Conservation (phyloP, 164 flowering plant genomes). For the Umbilicus rupestris region DNA sequence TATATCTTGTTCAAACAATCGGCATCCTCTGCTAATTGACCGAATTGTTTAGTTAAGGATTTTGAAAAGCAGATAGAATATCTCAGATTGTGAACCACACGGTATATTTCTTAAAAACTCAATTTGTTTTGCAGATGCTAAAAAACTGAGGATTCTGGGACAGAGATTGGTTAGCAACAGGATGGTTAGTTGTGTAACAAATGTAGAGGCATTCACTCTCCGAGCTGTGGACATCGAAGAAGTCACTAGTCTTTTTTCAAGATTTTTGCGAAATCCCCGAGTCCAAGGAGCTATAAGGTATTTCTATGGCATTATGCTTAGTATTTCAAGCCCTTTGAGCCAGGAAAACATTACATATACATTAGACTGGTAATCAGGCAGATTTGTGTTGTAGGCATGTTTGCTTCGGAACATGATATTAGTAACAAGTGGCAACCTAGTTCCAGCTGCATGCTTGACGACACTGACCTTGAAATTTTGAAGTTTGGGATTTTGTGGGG, state of each 20-base stretch:
- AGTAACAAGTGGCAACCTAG: too few species aligned
- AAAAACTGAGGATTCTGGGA: conserved; percentile 28
- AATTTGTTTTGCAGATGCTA: conserved; percentile 29
- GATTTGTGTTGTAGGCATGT: too few species aligned
- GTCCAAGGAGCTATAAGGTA: conserved; percentile 54
- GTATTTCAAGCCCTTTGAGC: too few species aligned
- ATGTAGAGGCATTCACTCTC: conserved; percentile 78
- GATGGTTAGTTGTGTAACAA: conserved; percentile 50
- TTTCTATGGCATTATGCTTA: too few species aligned
- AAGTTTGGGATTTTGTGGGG: neutral
- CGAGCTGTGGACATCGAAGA: conserved; percentile 71
- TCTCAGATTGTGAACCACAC: neutral
- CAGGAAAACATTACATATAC: too few species aligned
- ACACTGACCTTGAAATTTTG: neutral
- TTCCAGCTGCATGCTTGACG: neutral
- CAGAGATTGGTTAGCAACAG: conserved; percentile 49
- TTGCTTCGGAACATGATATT: too few species aligned
- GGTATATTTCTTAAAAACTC: neutral
- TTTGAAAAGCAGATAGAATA: neutral
- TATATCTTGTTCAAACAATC: neutral
- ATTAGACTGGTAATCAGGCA: too few species aligned
- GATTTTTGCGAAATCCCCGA: conserved; percentile 57
- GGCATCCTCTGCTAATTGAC: neutral
- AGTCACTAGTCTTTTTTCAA: conserved; percentile 54
- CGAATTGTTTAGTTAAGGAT: neutral